These are phyloP conservation scores for Colletotrichum phormii DNA, from an alignment of 2,329 filamentous ascomycete species.

Conservation along the genomic window DNA sequence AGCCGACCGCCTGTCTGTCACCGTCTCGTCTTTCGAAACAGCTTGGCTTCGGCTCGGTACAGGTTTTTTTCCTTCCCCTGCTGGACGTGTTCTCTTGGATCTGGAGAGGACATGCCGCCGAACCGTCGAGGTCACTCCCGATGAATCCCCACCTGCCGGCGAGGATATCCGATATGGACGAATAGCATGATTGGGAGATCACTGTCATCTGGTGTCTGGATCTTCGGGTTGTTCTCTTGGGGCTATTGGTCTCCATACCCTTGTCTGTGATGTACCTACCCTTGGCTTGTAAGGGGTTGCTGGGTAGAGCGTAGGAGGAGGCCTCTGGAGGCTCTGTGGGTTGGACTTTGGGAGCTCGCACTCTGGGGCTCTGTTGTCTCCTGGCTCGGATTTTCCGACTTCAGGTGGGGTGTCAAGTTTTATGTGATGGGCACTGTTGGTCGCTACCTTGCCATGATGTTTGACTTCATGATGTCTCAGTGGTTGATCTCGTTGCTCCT, in stretches of 20 bases:
- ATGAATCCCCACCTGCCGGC: not conserved
- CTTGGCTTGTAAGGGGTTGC: not conserved
- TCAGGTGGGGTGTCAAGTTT: too few relatives aligned
- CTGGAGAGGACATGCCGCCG: not conserved
- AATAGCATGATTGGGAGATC: not conserved
- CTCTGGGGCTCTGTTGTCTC: not conserved
- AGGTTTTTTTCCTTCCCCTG: not conserved
- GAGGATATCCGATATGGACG: not conserved
- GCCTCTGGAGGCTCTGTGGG: not conserved
- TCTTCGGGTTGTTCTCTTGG: not conserved
- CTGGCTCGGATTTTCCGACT: not conserved
- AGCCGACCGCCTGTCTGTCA: not conserved
- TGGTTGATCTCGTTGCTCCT: not conserved
- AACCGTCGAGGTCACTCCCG: not conserved
- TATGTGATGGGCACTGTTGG: not conserved
- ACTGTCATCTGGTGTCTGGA: not conserved
- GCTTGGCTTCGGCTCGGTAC: not conserved
- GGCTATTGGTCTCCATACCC: too few relatives aligned
- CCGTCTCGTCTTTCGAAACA: constrained; percentile 3
- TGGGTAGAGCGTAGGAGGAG: not conserved
- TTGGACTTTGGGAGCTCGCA: too few relatives aligned
- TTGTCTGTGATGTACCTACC: too few relatives aligned
- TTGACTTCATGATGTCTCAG: not conserved
- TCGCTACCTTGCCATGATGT: not conserved
- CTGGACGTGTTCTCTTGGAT: not conserved